Percentiles rank a stretch among this genome's conserved stretches.
Evolutionary conservation across 805 yeast species (phyloP).

Genomic region (Ogataea nitratoaversa): DNA sequence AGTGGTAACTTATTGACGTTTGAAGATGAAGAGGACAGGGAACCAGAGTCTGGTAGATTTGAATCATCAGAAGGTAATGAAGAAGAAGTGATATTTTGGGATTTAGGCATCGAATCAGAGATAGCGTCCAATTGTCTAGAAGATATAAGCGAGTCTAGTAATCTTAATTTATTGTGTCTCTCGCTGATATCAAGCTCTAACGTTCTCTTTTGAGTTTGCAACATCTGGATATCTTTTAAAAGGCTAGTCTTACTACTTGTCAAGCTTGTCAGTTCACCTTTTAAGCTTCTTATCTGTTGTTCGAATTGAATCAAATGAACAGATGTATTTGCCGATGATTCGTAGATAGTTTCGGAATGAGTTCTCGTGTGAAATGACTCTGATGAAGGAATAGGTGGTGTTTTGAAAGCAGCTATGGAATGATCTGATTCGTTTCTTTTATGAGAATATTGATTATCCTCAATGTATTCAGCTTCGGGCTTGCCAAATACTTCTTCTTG

Average conservation of each 20-base stretch:
- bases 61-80: slow-evolving; percentile 9
- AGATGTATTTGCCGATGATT: slow-evolving; percentile 24
- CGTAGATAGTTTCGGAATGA: slow-evolving; percentile 39
- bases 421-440: slow-evolving; percentile 27
- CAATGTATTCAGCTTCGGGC: not conserved
- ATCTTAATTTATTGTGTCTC: slow-evolving; percentile 14
- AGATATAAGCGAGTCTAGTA: slow-evolving; percentile 7
- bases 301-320: slow-evolving; percentile 33
- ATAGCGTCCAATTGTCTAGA: slow-evolving; percentile 3
- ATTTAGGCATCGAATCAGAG: slow-evolving; percentile 9
- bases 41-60: slow-evolving; percentile 2
- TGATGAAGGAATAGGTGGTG: slow-evolving; percentile 41
- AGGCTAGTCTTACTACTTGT: slow-evolving; percentile 39
- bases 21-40: slow-evolving; percentile 4
- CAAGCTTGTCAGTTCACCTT: slow-evolving; percentile 38
- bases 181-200: slow-evolving; percentile 42
- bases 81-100: slow-evolving; percentile 7
- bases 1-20: not conserved
- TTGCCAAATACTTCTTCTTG: slow-evolving; percentile 8
- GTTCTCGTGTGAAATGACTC: slow-evolving; percentile 36
- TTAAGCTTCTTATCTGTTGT: slow-evolving; percentile 34
- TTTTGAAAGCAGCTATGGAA: slow-evolving; percentile 32
- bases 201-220: slow-evolving; percentile 43
- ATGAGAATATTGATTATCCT: slow-evolving; percentile 9
- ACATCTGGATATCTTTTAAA: slow-evolving; percentile 45